These are phyloP conservation scores for Chlorella sp. DNA, from an alignment of 139 green algal genomes.

Conservation along the genomic window DNA sequence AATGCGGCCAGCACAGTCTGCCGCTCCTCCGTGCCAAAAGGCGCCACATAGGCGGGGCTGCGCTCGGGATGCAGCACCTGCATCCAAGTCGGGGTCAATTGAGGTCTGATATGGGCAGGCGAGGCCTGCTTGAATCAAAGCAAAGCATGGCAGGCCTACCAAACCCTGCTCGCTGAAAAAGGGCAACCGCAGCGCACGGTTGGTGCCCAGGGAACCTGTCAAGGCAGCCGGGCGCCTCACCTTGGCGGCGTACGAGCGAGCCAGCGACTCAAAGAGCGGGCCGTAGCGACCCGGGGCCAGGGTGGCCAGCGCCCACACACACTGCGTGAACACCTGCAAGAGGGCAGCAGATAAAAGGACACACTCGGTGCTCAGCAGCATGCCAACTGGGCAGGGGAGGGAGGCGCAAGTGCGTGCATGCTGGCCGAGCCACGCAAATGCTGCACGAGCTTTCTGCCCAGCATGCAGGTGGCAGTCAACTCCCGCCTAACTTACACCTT, in stretches of 20 bases:
- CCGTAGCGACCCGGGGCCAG: background rate
- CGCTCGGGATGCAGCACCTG: background rate
- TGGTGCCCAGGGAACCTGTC: no score
- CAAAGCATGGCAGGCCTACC: no score
- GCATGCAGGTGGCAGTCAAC: no score
- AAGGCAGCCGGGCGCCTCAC: no score
- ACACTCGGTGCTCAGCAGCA: background rate
- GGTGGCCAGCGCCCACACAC: slow-evolving; percentile 1
- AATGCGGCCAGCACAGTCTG: background rate
- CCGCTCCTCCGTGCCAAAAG: background rate
- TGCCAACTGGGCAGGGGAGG: background rate
- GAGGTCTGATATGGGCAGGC: no score
- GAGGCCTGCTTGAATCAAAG: no score
- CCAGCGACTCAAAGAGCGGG: background rate
- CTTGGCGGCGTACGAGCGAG: background rate
- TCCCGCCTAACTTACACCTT: no score
- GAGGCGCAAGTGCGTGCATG: background rate
- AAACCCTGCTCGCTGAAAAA: no score
- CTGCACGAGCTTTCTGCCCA: background rate
- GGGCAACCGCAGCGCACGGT: no score
- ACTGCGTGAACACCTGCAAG: background rate
- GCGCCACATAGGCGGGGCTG: background rate
- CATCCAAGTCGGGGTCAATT: no score
- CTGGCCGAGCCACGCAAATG: background rate
- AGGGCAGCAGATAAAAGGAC: background rate